These are phyloP conservation scores for Didymella pinodella DNA, from an alignment of 2,329 filamentous ascomycete species.

Conservation along the genomic window DNA sequence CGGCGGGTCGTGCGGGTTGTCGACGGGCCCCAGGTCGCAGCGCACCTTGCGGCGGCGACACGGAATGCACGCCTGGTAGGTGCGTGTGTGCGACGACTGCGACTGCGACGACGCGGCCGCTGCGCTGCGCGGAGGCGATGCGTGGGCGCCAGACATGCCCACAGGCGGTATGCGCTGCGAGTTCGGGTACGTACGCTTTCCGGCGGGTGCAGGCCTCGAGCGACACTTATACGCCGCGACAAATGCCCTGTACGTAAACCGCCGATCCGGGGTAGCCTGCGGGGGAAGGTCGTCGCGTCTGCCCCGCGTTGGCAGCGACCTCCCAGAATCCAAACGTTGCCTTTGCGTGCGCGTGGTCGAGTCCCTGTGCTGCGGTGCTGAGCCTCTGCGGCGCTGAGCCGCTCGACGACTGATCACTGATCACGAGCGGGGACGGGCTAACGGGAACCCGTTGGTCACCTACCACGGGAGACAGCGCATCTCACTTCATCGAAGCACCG, in stretches of 20 bases:
- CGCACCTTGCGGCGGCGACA: conserved; percentile 51
- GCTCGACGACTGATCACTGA: neutral
- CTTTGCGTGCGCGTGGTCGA: conserved; percentile 1
- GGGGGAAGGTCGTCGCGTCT: conserved; percentile 21
- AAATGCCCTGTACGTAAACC: conserved; percentile 11
- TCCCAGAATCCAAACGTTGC: neutral
- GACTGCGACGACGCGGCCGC: neutral
- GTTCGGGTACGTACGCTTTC: conserved; percentile 20
- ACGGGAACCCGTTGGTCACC: neutral
- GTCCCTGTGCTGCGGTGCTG: conserved; percentile 8
- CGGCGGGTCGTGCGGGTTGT: conserved; percentile 91
- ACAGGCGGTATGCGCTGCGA: neutral
- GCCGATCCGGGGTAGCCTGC: conserved; percentile 15
- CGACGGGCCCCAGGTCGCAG: conserved; percentile 69
- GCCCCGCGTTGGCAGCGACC: conserved; percentile 11
- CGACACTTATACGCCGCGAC: conserved; percentile 11
- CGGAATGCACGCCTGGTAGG: conserved; percentile 55
- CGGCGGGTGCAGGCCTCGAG: conserved; percentile 19
- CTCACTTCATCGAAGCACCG: too few species aligned
- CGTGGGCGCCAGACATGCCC: conserved; percentile 12
- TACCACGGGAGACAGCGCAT: neutral
- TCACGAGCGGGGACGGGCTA: conserved; percentile 12
- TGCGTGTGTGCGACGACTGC: conserved; percentile 18
- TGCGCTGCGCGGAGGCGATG: conserved; percentile 7
- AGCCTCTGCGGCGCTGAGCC: conserved; percentile 13